These are phyloP conservation scores for Sugiyamaella mastotermitis DNA, from an alignment of 805 yeast genomes.

Conservation along the genomic window DNA sequence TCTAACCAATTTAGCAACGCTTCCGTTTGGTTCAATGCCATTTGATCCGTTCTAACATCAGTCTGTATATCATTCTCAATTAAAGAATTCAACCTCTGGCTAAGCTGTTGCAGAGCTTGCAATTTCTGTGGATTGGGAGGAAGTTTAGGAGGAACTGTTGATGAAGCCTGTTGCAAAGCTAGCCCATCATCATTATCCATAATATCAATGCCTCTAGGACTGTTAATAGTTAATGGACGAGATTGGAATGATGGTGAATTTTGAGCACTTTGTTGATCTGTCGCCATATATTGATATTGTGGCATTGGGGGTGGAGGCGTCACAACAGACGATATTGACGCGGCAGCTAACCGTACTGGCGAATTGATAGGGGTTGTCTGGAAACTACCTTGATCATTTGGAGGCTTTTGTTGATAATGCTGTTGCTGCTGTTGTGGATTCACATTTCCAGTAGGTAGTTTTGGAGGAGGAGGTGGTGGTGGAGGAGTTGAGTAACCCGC, in stretches of 20 bases:
- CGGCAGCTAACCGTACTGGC: neutral
- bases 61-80: slow-evolving; percentile 23
- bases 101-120: slow-evolving; percentile 22
- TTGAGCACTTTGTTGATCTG: neutral
- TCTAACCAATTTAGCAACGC: slow-evolving; percentile 33
- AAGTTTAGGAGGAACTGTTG: slow-evolving; percentile 23
- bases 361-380: slow-evolving; percentile 1
- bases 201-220: too few relatives aligned
- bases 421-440: neutral
- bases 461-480: slow-evolving; percentile 3
- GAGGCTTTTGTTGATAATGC: neutral
- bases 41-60: slow-evolving; percentile 22
- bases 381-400: neutral
- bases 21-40: slow-evolving; percentile 30
- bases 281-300: neutral
- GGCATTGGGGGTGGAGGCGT: neutral
- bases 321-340: neutral
- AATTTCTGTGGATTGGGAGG: slow-evolving; percentile 33
- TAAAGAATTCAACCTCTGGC: slow-evolving; percentile 21
- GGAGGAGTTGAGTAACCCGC: slow-evolving; percentile 8
- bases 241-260: too few relatives aligned
- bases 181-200: too few relatives aligned
- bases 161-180: slow-evolving; percentile 1
- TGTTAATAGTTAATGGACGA: too few relatives aligned
- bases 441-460: neutral